Evolutionary conservation across 371 early-diverging fungal species (phyloP).

Genomic region (Lichtheimia ornata): DNA sequence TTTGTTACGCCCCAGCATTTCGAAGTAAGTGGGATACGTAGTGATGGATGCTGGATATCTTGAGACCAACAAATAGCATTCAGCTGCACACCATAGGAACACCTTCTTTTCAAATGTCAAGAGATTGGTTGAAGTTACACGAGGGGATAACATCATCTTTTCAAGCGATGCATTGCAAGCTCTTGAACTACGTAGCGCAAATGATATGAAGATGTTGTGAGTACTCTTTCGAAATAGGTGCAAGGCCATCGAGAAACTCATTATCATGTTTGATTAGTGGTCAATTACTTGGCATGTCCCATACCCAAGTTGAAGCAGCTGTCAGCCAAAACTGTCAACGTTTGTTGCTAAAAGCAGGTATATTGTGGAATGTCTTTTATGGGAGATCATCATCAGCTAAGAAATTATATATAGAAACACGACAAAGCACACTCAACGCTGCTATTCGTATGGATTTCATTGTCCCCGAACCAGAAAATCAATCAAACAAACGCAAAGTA

Average conservation of each 20-base stretch:
- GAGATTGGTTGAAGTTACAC: slow-evolving; percentile 75
- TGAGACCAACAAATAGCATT: too few species aligned
- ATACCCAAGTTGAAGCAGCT: slow-evolving; percentile 36
- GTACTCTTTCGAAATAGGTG: slow-evolving; percentile 14
- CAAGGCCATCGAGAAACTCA: too few species aligned
- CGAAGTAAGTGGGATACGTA: slow-evolving; percentile 49
- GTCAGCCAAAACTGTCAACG: slow-evolving; percentile 30
- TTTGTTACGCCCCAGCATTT: slow-evolving; percentile 77
- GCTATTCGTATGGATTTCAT: slow-evolving; percentile 48
- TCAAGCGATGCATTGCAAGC: slow-evolving; percentile 78
- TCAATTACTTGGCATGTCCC: slow-evolving; percentile 39
- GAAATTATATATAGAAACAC: slow-evolving; percentile 49
- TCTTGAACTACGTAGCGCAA: slow-evolving; percentile 80
- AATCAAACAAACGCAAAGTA: slow-evolving; percentile 20
- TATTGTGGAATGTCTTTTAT: background rate
- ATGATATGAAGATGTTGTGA: slow-evolving; percentile 87
- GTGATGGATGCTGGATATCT: background rate
- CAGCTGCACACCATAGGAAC: too few species aligned
- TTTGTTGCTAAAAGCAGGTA: slow-evolving; percentile 46
- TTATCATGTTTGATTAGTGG: slow-evolving; percentile 21
- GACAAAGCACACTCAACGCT: slow-evolving; percentile 55
- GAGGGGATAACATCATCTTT: slow-evolving; percentile 88
- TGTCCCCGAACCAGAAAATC: slow-evolving; percentile 25
- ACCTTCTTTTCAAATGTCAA: slow-evolving; percentile 74
- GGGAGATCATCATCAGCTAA: too few species aligned